Base-by-base conservation (phyloP, 106 monocot species). In the Apostasia ramifera region DNA sequence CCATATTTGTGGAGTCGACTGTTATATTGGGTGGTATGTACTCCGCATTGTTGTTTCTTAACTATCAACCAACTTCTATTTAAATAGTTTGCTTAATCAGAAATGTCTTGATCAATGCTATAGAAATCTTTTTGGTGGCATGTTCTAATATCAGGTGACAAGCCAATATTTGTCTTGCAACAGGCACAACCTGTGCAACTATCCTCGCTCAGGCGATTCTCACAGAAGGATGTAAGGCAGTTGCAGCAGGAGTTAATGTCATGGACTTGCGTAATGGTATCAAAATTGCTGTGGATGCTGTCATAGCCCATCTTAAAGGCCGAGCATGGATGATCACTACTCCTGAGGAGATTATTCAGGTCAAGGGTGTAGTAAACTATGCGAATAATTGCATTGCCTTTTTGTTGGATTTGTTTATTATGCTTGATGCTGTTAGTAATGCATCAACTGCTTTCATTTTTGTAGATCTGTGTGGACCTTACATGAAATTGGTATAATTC, bases 161-260 rank as follows among this genome's bases (percentile, higher is more conserved):
- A 26, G 26, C 26, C 26, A 26, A 26, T 26, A 57, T 40, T 66
- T 59, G 47, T 54, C 62, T 69, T 47, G 68, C 10, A 71, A 75
- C 82, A 94, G 90, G 94, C 55, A 94, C 94, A 14, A 94, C 94
- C 37, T 94, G 94, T 70, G 94, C 90, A 63, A 94, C 94, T 72
- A 80, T 94, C 37, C 71, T 94, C 52, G 74, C 85, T 45, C 90
- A 90, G 61, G 89, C 94, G 63, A 94, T 94, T 71, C 68, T 94
- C 15, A 73, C 76, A 44, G 94, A 94, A 82, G 94, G 90, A 26
- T 94, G 90, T 57, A 94, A 90, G 80, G 76, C 87, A 63, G 85
- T 94, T 68, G 84, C 94, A 71, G 81, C 94, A 58, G 90, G 94
- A 57, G 77, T 90, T 57, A 94, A 94, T 77, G 84, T 87, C 62